Evolutionary conservation across 768 basidiomycete genomes (phyloP).

Genomic region (Pluteus cervinus): DNA sequence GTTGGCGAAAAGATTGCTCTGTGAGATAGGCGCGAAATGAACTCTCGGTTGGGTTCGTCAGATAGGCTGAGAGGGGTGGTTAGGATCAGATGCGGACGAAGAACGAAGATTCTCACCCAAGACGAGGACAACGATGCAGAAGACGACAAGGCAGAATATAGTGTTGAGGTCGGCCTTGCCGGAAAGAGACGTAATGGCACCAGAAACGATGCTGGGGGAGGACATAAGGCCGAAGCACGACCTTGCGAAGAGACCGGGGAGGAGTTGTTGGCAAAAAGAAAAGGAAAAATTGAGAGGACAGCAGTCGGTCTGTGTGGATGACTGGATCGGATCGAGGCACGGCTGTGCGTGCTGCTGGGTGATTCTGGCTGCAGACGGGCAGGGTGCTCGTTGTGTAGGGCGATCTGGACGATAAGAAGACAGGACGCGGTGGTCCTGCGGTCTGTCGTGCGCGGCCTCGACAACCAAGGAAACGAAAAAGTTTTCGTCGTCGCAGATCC

Average conservation of each 20-base stretch:
- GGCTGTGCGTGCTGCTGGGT: constrained; percentile 22
- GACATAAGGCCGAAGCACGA: constrained; percentile 60
- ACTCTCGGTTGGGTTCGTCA: constrained; percentile 90
- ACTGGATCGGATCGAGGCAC: constrained; percentile 28
- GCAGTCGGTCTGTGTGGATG: constrained; percentile 29
- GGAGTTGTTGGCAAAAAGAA: too few species aligned
- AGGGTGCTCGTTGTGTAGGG: constrained; percentile 15
- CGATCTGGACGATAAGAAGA: constrained; percentile 8
- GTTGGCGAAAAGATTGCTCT: constrained; percentile 94
- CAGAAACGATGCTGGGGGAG: constrained; percentile 46
- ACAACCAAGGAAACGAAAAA: constrained; percentile 9
- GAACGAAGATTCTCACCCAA: constrained; percentile 49
- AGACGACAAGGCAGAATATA: constrained; percentile 63
- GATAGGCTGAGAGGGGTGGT: constrained; percentile 58
- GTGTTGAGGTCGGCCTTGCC: constrained; percentile 63
- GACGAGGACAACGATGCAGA: constrained; percentile 61
- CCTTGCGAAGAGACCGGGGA: too few species aligned
- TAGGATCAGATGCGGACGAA: constrained; percentile 7
- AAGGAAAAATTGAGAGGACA: constrained; percentile 35
- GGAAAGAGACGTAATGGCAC: constrained; percentile 43
- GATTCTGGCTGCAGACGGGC: constrained; percentile 36
- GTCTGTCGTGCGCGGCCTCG: constrained; percentile 3
- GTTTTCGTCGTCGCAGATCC: too few species aligned
- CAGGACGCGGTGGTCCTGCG: neutral
- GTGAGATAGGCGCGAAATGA: constrained; percentile 94